phyloP scores from a whole-genome alignment of 73 alveolate genomes.

The Symbiodinium pilosum region DNA sequence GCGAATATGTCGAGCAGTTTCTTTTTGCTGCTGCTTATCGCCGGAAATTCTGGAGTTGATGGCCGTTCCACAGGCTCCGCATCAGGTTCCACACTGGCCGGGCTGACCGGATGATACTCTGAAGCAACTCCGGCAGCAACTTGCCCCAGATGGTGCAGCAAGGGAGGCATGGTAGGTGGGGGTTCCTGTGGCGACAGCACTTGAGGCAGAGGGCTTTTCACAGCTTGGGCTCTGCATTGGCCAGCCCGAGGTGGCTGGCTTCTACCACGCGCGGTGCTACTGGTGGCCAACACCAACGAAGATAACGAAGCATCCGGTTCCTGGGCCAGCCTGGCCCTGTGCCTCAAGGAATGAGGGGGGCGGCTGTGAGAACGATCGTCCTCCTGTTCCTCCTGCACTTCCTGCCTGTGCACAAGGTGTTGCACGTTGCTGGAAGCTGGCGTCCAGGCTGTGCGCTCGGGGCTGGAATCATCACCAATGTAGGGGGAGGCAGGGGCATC shows the following conservation, averaged over 20 bases:
- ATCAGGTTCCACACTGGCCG: background rate
- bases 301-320: background rate
- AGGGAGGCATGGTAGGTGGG: background rate
- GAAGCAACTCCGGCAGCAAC: background rate
- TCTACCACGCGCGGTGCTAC: background rate
- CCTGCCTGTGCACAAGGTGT: too few relatives aligned
- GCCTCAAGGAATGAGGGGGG: background rate
- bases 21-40: background rate
- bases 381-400: background rate
- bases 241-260: background rate
- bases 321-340: background rate
- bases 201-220: background rate
- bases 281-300: background rate
- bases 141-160: background rate
- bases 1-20: background rate
- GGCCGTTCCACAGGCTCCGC: too few relatives aligned
- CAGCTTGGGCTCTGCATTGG: background rate
- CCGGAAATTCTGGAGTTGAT: too few relatives aligned
- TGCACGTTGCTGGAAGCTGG: background rate
- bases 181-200: background rate
- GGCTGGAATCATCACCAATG: background rate
- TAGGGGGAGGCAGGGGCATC: background rate
- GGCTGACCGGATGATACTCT: too few relatives aligned
- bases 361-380: background rate
- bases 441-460: background rate